phyloP scores from a whole-genome alignment of 805 yeast species.

The Metschnikowia proteae region DNA sequence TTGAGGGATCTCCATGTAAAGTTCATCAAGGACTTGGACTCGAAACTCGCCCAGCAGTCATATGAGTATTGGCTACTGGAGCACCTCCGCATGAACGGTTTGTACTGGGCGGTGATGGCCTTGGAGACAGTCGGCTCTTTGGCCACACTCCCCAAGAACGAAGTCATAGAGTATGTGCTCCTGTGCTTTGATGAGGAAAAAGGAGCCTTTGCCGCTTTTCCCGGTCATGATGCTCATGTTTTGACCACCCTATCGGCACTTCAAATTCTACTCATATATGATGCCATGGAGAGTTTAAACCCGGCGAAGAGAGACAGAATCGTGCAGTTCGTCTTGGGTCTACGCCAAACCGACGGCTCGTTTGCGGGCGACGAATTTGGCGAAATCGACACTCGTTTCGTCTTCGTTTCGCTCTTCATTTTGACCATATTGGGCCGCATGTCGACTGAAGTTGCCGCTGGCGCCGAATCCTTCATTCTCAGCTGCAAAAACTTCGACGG shows the following conservation, averaged over 20 bases:
- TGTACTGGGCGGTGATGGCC: conserved; percentile 93
- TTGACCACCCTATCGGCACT: conserved; percentile 82
- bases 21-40: conserved; percentile 35
- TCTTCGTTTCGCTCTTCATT: conserved; percentile 74
- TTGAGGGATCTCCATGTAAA: conserved; percentile 26
- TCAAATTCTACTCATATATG: conserved; percentile 67
- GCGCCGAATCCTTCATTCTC: conserved; percentile 62
- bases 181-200: conserved; percentile 53
- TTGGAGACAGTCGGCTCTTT: conserved; percentile 55
- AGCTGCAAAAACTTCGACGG: conserved; percentile 90
- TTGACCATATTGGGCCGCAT: conserved; percentile 66
- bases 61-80: conserved; percentile 86
- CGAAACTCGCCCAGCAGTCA: conserved; percentile 38
- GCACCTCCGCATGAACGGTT: conserved; percentile 84
- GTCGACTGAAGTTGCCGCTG: conserved; percentile 49
- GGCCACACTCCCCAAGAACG: conserved; percentile 52
- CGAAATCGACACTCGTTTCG: conserved; percentile 89
- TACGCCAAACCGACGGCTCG: conserved; percentile 64
- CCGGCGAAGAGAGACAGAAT: conserved; percentile 26
- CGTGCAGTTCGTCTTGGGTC: conserved; percentile 26
- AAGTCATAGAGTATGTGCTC: conserved; percentile 64
- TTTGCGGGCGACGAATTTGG: conserved; percentile 90
- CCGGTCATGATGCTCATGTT: conserved; percentile 85
- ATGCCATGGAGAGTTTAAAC: conserved; percentile 44
- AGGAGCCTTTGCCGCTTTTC: conserved; percentile 90